Percentiles rank a stretch among this genome's conserved stretches.
Evolutionary conservation across 2,329 filamentous ascomycete genomes (phyloP).

Genomic region (Fusarium acutatum): DNA sequence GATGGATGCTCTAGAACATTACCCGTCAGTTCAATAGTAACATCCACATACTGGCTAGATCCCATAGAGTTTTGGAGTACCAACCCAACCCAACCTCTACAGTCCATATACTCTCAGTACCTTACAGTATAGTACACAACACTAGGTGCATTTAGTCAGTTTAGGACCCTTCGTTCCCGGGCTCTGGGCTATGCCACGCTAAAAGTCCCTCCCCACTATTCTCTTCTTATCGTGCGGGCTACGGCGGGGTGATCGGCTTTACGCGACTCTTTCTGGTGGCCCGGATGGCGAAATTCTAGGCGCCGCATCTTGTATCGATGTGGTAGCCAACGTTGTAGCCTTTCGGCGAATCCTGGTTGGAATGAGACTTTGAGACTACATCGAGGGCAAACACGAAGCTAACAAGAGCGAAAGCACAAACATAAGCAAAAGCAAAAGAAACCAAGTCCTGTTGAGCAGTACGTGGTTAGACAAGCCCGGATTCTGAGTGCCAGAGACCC

Average conservation of each 20-base stretch:
- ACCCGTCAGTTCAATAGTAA: slow-evolving; percentile 5
- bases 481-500: slow-evolving; percentile 8
- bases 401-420: not conserved
- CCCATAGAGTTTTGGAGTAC: slow-evolving; percentile 21
- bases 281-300: slow-evolving; percentile 13
- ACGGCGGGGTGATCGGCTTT: slow-evolving; percentile 24
- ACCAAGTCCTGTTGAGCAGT: not conserved
- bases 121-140: slow-evolving; percentile 2
- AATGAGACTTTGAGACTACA: slow-evolving; percentile 21
- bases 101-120: slow-evolving; percentile 18
- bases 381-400: slow-evolving; percentile 29
- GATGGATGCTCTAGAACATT: slow-evolving; percentile 21
- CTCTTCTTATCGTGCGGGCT: slow-evolving; percentile 23
- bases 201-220: slow-evolving; percentile 7
- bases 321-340: slow-evolving; percentile 12
- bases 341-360: slow-evolving; percentile 24
- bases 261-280: slow-evolving; percentile 8
- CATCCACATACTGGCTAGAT: slow-evolving; percentile 1
- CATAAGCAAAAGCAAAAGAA: not conserved
- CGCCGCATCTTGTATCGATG: slow-evolving; percentile 8
- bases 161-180: slow-evolving; percentile 21
- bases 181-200: slow-evolving; percentile 11
- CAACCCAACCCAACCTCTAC: not conserved
- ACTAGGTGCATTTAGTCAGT: not conserved
- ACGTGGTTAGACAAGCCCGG: slow-evolving; percentile 4